These are phyloP conservation scores for Cenococcum geophilum DNA, from an alignment of 495 filamentous ascomycete species.

Conservation along the genomic window DNA sequence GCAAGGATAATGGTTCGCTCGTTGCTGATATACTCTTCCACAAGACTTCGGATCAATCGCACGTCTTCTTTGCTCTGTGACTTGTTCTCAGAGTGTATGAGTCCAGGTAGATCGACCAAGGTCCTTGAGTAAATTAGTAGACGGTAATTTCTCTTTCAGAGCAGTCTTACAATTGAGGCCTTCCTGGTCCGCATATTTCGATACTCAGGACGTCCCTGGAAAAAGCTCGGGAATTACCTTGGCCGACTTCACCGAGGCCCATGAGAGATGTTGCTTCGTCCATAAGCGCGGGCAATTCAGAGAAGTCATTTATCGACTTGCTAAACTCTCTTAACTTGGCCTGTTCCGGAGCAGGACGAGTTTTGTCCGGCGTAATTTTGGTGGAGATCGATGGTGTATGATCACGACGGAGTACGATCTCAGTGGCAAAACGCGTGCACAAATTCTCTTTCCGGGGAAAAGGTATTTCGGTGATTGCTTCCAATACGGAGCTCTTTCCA, in stretches of 20 bases:
- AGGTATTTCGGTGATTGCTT: conserved; percentile 63
- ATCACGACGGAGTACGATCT: conserved; percentile 49
- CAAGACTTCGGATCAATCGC: conserved; percentile 47
- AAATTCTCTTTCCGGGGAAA: conserved; percentile 60
- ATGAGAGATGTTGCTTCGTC: conserved; percentile 33
- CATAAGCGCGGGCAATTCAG: conserved; percentile 33
- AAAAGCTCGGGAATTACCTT: conserved; percentile 38
- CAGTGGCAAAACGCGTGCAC: conserved; percentile 65
- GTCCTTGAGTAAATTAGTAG: conserved; percentile 33
- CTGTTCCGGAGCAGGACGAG: conserved; percentile 27
- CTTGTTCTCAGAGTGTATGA: conserved; percentile 47
- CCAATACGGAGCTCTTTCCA: conserved; percentile 69
- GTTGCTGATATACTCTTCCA: conserved; percentile 53
- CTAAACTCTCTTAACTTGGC: conserved; percentile 33
- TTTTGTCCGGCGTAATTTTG: conserved; percentile 36
- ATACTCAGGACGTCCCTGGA: conserved; percentile 58
- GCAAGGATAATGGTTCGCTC: conserved; percentile 53
- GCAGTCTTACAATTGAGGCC: conserved; percentile 47
- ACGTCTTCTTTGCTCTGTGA: conserved; percentile 43
- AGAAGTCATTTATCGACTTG: conserved; percentile 31
- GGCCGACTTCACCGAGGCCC: conserved; percentile 27
- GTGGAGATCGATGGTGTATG: conserved; percentile 24
- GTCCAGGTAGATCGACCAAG: conserved; percentile 60
- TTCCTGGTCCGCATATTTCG: conserved; percentile 53
- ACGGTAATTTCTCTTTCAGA: not conserved